Percentiles rank a stretch among this genome's conserved stretches.
Evolutionary conservation across 1,284 basidiomycete species (phyloP).

Genomic region (Trichosporon coremiiforme): DNA sequence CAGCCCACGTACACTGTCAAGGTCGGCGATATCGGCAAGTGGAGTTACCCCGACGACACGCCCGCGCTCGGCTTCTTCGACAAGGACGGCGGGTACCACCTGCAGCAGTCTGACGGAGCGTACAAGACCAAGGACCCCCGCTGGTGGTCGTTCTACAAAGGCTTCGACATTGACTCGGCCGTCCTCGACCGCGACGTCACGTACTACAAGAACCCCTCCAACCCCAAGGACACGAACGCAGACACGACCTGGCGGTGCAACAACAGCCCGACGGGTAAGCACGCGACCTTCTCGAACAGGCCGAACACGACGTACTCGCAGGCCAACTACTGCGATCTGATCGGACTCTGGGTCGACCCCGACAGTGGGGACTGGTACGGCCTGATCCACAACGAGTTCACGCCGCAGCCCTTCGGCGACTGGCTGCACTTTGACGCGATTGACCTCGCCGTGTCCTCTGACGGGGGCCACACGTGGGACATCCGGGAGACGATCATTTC

Average conservation of each 20-base stretch:
- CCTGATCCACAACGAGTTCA: slow-evolving; percentile 25
- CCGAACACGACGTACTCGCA: slow-evolving; percentile 14
- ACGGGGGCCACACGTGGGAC: slow-evolving; percentile 23
- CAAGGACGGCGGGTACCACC: slow-evolving; percentile 23
- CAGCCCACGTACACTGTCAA: slow-evolving; percentile 11
- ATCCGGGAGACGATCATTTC: slow-evolving; percentile 20
- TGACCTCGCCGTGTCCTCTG: slow-evolving; percentile 16
- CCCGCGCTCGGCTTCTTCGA: slow-evolving; percentile 20
- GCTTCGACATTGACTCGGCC: slow-evolving; percentile 20
- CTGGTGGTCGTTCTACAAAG: slow-evolving; percentile 18
- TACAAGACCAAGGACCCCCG: slow-evolving; percentile 16
- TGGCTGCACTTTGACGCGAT: slow-evolving; percentile 24
- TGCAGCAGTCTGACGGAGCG: slow-evolving; percentile 17
- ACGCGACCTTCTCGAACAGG: slow-evolving; percentile 13
- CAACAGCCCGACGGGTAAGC: slow-evolving; percentile 21
- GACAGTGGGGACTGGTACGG: slow-evolving; percentile 22
- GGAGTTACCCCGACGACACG: slow-evolving; percentile 21
- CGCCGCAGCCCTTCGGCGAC: slow-evolving; percentile 21
- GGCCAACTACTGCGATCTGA: slow-evolving; percentile 25
- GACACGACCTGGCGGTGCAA: slow-evolving; percentile 26
- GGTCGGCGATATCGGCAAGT: slow-evolving; percentile 13
- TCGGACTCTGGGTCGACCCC: slow-evolving; percentile 24
- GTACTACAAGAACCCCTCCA: background rate
- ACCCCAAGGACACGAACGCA: slow-evolving; percentile 19
- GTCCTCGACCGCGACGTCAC: background rate